These are phyloP conservation scores for Blastobotrys buckinghamii DNA, from an alignment of 1,139 yeast species.

Conservation along the genomic window DNA sequence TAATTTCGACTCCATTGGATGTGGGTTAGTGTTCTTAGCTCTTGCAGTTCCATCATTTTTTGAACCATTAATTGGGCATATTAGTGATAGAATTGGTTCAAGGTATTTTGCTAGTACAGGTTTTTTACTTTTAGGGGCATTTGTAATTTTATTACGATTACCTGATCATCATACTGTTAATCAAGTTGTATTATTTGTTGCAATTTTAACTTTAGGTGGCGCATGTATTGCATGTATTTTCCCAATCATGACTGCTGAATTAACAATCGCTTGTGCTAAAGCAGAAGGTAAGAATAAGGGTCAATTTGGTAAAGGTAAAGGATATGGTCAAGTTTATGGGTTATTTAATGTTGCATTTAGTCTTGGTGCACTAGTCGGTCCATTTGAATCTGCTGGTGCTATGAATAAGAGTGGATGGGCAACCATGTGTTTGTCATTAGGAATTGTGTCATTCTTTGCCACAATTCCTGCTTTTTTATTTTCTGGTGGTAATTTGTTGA, in stretches of 20 bases:
- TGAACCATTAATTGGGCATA: conserved; percentile 31
- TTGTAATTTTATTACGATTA: conserved; percentile 28
- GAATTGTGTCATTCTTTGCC: conserved; percentile 21
- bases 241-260: conserved; percentile 31
- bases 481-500: conserved; percentile 24
- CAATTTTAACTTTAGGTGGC: conserved; percentile 28
- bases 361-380: conserved; percentile 33
- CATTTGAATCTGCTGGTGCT: conserved; percentile 31
- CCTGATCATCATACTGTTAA: conserved; percentile 25
- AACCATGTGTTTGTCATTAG: conserved; percentile 24
- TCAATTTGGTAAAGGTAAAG: conserved; percentile 30
- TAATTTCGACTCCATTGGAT: conserved; percentile 28
- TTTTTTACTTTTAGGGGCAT: conserved; percentile 23
- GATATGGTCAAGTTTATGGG: conserved; percentile 35
- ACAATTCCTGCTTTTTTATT: conserved; percentile 25
- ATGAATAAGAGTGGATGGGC: conserved; percentile 27
- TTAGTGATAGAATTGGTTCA: conserved; percentile 30
- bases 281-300: conserved; percentile 30
- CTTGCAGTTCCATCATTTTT: conserved; percentile 29
- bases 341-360: conserved; percentile 34
- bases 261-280: conserved; percentile 24
- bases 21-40: conserved; percentile 32
- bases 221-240: conserved; percentile 22
- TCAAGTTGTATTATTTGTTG: conserved; percentile 29
- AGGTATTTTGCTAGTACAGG: conserved; percentile 27